Conservation (phyloP, 2,329 filamentous ascomycete genomes). For the Fusarium algeriense region DNA sequence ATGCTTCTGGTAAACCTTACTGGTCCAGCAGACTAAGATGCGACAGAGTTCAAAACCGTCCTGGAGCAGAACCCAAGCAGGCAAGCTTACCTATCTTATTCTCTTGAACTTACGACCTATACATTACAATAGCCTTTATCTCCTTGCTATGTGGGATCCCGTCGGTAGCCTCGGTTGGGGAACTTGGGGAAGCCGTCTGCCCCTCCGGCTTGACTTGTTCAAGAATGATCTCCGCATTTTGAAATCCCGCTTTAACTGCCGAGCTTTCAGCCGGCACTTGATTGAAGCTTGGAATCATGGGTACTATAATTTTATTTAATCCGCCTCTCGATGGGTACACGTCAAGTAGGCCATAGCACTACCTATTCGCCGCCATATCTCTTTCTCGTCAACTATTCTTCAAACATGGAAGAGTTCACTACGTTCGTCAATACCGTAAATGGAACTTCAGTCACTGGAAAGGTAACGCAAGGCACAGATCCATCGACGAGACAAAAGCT, state of each 20-base stretch:
- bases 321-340: fast-evolving
- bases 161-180: neutral
- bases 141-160: neutral
- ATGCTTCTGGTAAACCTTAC: no score
- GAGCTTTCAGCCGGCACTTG: neutral
- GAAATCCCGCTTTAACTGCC: neutral
- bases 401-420: neutral
- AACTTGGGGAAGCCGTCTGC: neutral
- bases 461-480: neutral
- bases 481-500: conserved; percentile 6
- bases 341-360: neutral
- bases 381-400: neutral
- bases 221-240: neutral
- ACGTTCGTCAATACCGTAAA: neutral
- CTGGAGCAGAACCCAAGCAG: neutral
- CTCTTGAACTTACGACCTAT: neutral
- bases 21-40: neutral
- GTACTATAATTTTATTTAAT: neutral
- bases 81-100: neutral
- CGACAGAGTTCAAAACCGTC: neutral
- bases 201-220: neutral
- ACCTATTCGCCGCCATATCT: no score
- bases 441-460: neutral
- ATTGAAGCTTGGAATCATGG: neutral
- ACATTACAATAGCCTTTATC: fast-evolving